Evolutionary conservation across 768 basidiomycete genomes (phyloP), one percentile per base, ranked within the genome.

Genomic region (Auriscalpium orientale): DNA sequence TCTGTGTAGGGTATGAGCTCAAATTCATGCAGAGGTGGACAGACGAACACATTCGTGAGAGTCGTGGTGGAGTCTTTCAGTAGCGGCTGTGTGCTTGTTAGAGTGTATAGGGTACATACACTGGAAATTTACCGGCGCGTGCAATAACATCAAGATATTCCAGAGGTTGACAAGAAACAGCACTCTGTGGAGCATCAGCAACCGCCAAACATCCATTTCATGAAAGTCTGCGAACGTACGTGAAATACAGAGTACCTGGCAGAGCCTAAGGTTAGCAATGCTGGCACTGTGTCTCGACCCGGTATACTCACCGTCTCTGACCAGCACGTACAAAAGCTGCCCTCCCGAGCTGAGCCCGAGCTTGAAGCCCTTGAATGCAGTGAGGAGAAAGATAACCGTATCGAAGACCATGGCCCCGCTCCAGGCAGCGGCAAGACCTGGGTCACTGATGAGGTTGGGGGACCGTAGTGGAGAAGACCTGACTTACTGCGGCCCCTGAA

Each of bases 21-120:
- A 21, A 15, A 9, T 8, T 16, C 15, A 34, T 44, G 37, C 12
- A 20, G 15, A 53, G 44, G 28, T 15, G 52, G 40, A 43, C 8
- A 53, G 52, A 53, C 52, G 13, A n/a, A 53, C 52, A 53, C 44
- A 33, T 53, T 53, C 5, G 52, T 53, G 4, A 44, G 40, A 21
- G 52, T 53, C 16, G 52, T 37, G 8, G 44, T 44, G 10, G 36
- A 37, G 40, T 21, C 44, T 16, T 53, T 53, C 20, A 37, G 13
- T 22, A 44, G 21, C 20, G 8, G 13, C 52, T 53, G 43, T 16
- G 40, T 13, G 40, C 18, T 43, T 43, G 40, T 43, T 8, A 18
- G 13, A 13, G 18, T 4, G 4, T 18, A 8, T 20, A 5, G 46
- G 46, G 12, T 22, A 13, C 8, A 22, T n/a, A 20, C 13, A 13